These are phyloP conservation scores for Aspergillus conjunctus DNA, from an alignment of 495 filamentous ascomycete genomes.

Conservation along the genomic window DNA sequence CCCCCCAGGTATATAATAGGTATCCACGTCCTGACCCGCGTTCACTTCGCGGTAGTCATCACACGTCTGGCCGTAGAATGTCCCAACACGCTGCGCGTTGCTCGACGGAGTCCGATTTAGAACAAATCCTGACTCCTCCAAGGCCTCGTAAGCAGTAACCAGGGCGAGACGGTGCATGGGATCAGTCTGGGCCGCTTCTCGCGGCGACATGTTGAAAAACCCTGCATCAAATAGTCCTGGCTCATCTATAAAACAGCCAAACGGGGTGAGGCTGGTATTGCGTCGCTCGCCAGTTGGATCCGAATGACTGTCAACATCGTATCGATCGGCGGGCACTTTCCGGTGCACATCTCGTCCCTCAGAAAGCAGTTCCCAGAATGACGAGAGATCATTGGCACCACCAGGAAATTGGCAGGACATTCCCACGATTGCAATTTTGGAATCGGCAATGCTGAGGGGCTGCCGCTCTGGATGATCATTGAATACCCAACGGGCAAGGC, in stretches of 20 bases:
- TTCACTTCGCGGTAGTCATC: conserved; percentile 81
- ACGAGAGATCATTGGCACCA: conserved; percentile 28
- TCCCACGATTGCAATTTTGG: conserved; percentile 44
- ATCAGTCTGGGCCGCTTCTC: conserved; percentile 28
- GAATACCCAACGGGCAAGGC: conserved; percentile 2
- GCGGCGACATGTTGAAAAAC: conserved; percentile 42
- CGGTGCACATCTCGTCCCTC: conserved; percentile 41
- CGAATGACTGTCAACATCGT: conserved; percentile 44
- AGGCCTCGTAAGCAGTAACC: conserved; percentile 44
- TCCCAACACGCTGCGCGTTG: conserved; percentile 63
- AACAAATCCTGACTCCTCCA: conserved; percentile 37
- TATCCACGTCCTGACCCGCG: conserved; percentile 70
- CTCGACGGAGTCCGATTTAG: conserved; percentile 25
- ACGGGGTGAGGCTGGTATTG: conserved; percentile 38
- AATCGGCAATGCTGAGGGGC: conserved; percentile 26
- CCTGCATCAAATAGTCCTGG: conserved; percentile 39
- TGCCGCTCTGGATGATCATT: neutral
- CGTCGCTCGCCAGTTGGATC: conserved; percentile 42
- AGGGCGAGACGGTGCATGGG: no score
- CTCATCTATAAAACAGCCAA: conserved; percentile 38
- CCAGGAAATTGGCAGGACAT: conserved; percentile 45
- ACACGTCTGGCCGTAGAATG: conserved; percentile 78
- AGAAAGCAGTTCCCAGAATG: conserved; percentile 43
- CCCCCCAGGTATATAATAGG: conserved; percentile 76
- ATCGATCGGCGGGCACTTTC: conserved; percentile 22